A percentile compares a stretch with the other conserved stretches of the same genome.
Conservation (phyloP, 768 basidiomycete species). For the Tephrocybe rancida region DNA sequence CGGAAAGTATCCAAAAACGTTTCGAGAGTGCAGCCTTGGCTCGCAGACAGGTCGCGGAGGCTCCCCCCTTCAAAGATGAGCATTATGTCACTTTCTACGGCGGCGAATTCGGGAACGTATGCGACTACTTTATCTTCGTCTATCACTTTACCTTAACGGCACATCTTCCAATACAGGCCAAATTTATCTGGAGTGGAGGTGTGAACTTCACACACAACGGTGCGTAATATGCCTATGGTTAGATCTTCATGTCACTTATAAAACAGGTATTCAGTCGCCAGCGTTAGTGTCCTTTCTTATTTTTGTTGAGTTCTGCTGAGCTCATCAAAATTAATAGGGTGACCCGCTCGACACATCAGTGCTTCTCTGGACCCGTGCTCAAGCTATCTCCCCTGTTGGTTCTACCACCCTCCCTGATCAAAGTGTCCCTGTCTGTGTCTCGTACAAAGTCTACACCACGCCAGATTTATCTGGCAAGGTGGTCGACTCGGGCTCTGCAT, state of each 20-base stretch:
- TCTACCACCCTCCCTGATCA: slow-evolving; percentile 8
- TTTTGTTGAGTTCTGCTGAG: no score
- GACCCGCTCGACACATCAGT: slow-evolving; percentile 57
- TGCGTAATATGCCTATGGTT: neutral
- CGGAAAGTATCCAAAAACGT: neutral
- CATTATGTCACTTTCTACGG: slow-evolving; percentile 13
- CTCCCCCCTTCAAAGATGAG: slow-evolving; percentile 9
- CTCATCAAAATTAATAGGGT: slow-evolving; percentile 41
- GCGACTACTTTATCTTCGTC: neutral
- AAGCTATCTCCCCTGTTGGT: slow-evolving; percentile 30
- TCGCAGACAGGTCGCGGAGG: slow-evolving; percentile 9
- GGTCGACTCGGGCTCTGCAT: slow-evolving; percentile 46
- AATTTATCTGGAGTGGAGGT: slow-evolving; percentile 4
- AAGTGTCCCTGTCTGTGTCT: slow-evolving; percentile 44
- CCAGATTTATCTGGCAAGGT: slow-evolving; percentile 33
- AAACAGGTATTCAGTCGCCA: neutral
- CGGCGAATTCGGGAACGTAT: slow-evolving; percentile 11
- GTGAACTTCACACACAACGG: slow-evolving; percentile 8
- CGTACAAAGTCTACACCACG: slow-evolving; percentile 45
- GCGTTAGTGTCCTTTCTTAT: neutral
- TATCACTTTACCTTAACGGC: neutral
- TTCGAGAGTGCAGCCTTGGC: neutral
- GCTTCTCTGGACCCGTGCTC: slow-evolving; percentile 60
- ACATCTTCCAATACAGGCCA: neutral
- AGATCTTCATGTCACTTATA: no score